phyloP scores from a whole-genome alignment of 2,329 filamentous ascomycete species.

The Aschersonia sp. region DNA sequence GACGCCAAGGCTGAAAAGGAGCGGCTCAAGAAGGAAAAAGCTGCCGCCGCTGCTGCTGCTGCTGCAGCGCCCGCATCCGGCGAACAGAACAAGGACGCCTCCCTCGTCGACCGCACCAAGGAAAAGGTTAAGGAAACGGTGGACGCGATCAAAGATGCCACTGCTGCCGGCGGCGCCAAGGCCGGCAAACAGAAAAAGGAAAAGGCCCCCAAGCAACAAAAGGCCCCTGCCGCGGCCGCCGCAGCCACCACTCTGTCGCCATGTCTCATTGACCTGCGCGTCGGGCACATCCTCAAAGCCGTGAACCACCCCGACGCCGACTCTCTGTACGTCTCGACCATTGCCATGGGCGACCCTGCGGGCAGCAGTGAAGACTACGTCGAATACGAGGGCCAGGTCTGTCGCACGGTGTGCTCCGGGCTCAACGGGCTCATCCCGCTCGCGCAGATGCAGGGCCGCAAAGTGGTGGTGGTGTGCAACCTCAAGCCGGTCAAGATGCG shows the following conservation, averaged over 20 bases:
- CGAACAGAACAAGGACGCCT: slow-evolving; percentile 17
- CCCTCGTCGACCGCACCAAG: slow-evolving; percentile 46
- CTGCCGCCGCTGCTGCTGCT: slow-evolving; percentile 50
- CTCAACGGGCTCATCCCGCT: slow-evolving; percentile 86
- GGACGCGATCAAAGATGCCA: slow-evolving; percentile 29
- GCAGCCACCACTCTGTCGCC: slow-evolving; percentile 65
- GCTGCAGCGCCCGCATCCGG: slow-evolving; percentile 41
- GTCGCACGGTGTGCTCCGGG: slow-evolving; percentile 92
- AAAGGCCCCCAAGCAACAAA: slow-evolving; percentile 65
- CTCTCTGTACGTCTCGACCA: slow-evolving; percentile 87
- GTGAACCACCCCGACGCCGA: slow-evolving; percentile 94
- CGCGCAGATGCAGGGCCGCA: slow-evolving; percentile 92
- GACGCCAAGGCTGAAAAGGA: slow-evolving; percentile 95
- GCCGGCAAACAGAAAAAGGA: slow-evolving; percentile 76
- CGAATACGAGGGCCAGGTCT: slow-evolving; percentile 81
- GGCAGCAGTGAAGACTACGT: slow-evolving; percentile 74
- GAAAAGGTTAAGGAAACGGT: slow-evolving; percentile 41
- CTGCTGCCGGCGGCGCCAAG: slow-evolving; percentile 24
- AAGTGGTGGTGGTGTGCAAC: slow-evolving; percentile 92
- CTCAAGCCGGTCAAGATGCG: slow-evolving; percentile 99
- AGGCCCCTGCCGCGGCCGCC: slow-evolving; percentile 50
- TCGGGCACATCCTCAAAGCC: slow-evolving; percentile 94
- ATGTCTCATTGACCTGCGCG: slow-evolving; percentile 79
- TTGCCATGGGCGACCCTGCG: slow-evolving; percentile 79
- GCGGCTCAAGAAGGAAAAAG: slow-evolving; percentile 91